A percentile compares a stretch with the other conserved stretches of the same genome.
Conservation (phyloP, 2,329 filamentous ascomycete species). For the Pseudopithomyces maydicus region DNA sequence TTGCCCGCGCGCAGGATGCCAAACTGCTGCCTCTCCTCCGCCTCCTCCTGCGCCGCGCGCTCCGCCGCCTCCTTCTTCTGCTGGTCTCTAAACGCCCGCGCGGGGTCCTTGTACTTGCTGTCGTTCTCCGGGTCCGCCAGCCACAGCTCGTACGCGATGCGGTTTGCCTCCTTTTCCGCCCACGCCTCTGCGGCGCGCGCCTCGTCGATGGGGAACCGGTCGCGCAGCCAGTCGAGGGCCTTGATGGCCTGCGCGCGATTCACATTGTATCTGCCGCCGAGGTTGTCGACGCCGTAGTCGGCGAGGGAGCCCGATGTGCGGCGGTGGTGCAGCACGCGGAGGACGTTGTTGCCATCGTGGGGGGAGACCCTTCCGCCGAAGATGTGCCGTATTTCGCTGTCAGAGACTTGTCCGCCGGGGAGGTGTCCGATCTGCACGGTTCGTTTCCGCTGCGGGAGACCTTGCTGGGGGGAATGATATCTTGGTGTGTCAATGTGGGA, state of each 20-base stretch:
- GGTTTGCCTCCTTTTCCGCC: constrained; percentile 45
- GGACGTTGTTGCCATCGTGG: constrained; percentile 40
- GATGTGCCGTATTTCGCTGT: constrained; percentile 29
- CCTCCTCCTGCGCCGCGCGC: constrained; percentile 22
- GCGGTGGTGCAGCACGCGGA: constrained; percentile 47
- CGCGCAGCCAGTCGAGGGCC: constrained; percentile 43
- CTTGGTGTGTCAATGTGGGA: constrained; percentile 20
- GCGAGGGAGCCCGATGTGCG: constrained; percentile 45
- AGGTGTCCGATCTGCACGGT: constrained; percentile 39
- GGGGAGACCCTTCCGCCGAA: constrained; percentile 37
- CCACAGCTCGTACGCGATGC: constrained; percentile 45
- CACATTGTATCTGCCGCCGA: constrained; percentile 36
- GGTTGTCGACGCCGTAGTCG: constrained; percentile 46
- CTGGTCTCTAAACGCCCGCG: constrained; percentile 38
- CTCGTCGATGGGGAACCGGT: constrained; percentile 46
- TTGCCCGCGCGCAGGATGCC: constrained; percentile 41
- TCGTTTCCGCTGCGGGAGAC: constrained; percentile 30
- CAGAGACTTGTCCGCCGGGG: constrained; percentile 33
- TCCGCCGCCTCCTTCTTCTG: constrained; percentile 39
- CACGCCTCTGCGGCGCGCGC: constrained; percentile 46
- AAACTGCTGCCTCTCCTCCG: constrained; percentile 30
- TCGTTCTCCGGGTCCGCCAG: constrained; percentile 44
- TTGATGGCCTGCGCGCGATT: constrained; percentile 32
- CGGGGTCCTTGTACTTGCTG: constrained; percentile 46
- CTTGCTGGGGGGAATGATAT: constrained; percentile 18